Percentiles rank a stretch among this genome's conserved stretches.
Conservation (phyloP, 2,329 filamentous ascomycete genomes). For the Aspergillus quadrilineatus region DNA sequence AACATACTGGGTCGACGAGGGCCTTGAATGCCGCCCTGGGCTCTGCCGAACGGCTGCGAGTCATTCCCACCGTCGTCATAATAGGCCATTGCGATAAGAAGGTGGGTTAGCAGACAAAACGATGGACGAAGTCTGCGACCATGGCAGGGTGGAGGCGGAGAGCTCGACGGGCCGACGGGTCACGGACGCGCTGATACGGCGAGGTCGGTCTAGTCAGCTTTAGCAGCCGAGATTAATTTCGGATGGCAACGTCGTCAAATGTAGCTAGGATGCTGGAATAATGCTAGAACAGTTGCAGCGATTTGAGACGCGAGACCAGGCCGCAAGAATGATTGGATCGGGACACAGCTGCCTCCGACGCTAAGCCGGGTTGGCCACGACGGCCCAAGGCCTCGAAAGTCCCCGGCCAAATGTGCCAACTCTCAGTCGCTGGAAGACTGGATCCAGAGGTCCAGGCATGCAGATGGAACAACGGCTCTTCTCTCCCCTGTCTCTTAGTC, state of each 20-base stretch:
- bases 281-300: neutral
- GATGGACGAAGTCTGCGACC: slow-evolving; percentile 17
- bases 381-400: neutral
- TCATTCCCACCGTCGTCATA: slow-evolving; percentile 43
- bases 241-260: neutral
- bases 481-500: slow-evolving; percentile 11
- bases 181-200: neutral
- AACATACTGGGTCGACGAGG: slow-evolving; percentile 43
- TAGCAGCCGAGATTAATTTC: neutral
- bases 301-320: neutral
- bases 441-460: neutral
- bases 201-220: neutral
- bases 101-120: slow-evolving; percentile 10
- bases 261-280: neutral
- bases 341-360: slow-evolving; percentile 1
- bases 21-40: slow-evolving; percentile 35
- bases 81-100: slow-evolving; percentile 33
- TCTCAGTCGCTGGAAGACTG: slow-evolving; percentile 1
- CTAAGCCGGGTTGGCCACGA: neutral
- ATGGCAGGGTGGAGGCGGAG: slow-evolving; percentile 18
- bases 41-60: slow-evolving; percentile 30
- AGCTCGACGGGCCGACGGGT: neutral
- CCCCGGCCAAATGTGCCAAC: neutral
- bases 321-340: slow-evolving; percentile 12
- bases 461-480: slow-evolving; percentile 13